Base-by-base conservation (phyloP, 2,329 filamentous ascomycete species). In the Colletotrichum sp. region DNA sequence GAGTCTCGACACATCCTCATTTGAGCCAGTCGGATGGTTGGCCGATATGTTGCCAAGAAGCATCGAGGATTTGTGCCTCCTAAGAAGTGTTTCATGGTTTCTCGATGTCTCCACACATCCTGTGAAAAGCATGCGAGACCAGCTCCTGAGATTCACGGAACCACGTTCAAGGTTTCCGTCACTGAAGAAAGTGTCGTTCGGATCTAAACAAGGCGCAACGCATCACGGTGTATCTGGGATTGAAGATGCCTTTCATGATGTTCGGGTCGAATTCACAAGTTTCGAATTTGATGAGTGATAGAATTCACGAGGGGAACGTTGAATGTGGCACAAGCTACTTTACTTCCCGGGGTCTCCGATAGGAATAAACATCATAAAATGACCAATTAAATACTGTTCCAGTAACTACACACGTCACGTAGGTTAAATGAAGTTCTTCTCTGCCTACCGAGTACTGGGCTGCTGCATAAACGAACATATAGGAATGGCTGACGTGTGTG, bases 91-190 rank as follows among this genome's bases (percentile, higher is more conserved):
- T 22, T 48, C 39, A 3, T 48, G 39, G 39, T 22, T 48, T 48
- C 18, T 48, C 18, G 39, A 48, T n/a, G 9, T 1, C 39, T 48
- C 39, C 24, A 24, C 24, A 24, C 24, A 24, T 24, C 24, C 24
- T 22, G 9, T 48, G 39, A 48, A 48, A 2, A 48, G 39, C 39
- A n/a, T 48, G 9, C 18, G 39, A 48, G 39, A 48, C 18, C 18
- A 48, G 18, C 39, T 48, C 1, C 18, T 48, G 18, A 48, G 39
- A n/a, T 48, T 48, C 39, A n/a, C 18, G 39, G 18, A 48, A 48
- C 36, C 1, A 0, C 18, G 1, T n/a, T n/a, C 39, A 22, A n/a
- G 9, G 4, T n/a, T 48, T 2, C 39, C 9, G 3, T 48, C 1
- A 2, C 18, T 48, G 18, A 48, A n/a, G 39, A n/a, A 22, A 48